Percentiles rank a stretch among this genome's conserved stretches.
phyloP scores from a whole-genome alignment of 2,329 filamentous ascomycete species.

The Calonectria naviculata region DNA sequence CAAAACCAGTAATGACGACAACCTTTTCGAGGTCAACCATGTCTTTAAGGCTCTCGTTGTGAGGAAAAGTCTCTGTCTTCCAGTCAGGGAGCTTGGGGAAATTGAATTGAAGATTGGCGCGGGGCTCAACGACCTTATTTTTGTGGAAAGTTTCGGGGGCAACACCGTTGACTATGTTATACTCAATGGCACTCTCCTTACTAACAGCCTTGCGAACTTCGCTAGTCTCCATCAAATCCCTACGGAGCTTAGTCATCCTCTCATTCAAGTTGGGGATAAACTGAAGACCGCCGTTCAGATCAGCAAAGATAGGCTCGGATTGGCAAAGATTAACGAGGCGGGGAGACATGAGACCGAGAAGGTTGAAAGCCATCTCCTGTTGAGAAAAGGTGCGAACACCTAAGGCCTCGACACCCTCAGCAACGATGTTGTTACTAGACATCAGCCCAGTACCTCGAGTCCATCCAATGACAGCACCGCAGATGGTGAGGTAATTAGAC shows the following conservation, averaged over 20 bases:
- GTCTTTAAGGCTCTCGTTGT: constrained; percentile 91
- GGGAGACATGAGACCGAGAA: too few relatives aligned
- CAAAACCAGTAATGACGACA: constrained; percentile 97
- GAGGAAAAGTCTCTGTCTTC: constrained; percentile 87
- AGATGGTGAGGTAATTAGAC: constrained; percentile 97
- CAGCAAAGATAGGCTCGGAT: too few relatives aligned
- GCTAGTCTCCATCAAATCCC: too few relatives aligned
- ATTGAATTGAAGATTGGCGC: constrained; percentile 97
- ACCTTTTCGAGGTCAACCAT: constrained; percentile 99
- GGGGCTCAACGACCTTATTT: constrained; percentile 75
- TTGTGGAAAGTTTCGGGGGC: too few relatives aligned
- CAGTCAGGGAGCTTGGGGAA: constrained; percentile 92
- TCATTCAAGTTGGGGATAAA: too few relatives aligned
- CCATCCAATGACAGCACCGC: constrained; percentile 98
- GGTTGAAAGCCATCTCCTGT: constrained; percentile 99
- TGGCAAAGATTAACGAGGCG: too few relatives aligned
- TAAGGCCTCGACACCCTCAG: constrained; percentile 95
- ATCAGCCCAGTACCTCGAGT: constrained; percentile 98
- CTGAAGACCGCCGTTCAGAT: too few relatives aligned
- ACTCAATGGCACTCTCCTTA: too few relatives aligned
- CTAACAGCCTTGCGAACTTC: too few relatives aligned
- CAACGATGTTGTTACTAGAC: constrained; percentile 97
- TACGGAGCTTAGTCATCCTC: too few relatives aligned
- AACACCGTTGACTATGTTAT: too few relatives aligned
- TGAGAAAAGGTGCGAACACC: constrained; percentile 98